A percentile compares a stretch with the other conserved stretches of the same genome.
These are phyloP conservation scores for Venturiaceae sp. DNA, from an alignment of 2,329 filamentous ascomycete genomes.

Conservation along the genomic window DNA sequence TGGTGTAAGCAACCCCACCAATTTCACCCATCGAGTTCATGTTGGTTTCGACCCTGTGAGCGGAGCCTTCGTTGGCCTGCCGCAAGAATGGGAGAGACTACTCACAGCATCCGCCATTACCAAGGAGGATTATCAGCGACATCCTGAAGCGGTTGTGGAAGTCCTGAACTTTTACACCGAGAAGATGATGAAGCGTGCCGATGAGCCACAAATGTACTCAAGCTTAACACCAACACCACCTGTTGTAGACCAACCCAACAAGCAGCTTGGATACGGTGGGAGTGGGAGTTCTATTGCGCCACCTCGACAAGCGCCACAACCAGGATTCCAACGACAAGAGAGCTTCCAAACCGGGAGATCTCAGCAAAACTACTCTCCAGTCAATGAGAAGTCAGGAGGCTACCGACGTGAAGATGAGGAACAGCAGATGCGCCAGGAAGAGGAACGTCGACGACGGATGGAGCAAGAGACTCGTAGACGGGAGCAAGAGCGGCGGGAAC, in stretches of 20 bases:
- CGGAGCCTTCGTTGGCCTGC: constrained; percentile 88
- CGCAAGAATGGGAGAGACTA: constrained; percentile 93
- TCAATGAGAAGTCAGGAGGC: constrained; percentile 18
- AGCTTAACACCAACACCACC: constrained; percentile 60
- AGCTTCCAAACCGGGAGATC: constrained; percentile 19
- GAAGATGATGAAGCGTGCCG: constrained; percentile 61
- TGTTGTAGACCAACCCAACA: constrained; percentile 32
- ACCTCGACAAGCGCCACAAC: constrained; percentile 35
- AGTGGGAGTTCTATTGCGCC: constrained; percentile 37
- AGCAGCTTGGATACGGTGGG: constrained; percentile 37
- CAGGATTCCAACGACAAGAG: constrained; percentile 31
- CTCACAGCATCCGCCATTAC: constrained; percentile 94
- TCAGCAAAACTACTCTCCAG: constrained; percentile 16
- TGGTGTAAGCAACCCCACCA: constrained; percentile 95
- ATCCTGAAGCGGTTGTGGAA: constrained; percentile 63
- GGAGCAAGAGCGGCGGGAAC: constrained; percentile 25
- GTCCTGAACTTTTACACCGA: constrained; percentile 80
- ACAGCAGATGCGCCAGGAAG: constrained; percentile 24
- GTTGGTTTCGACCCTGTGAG: constrained; percentile 95
- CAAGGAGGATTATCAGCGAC: constrained; percentile 96
- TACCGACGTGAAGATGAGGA: constrained; percentile 28
- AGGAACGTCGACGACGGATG: constrained; percentile 24
- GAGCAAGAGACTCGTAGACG: constrained; percentile 29
- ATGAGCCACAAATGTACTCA: constrained; percentile 60
- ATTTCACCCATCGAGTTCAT: constrained; percentile 94